Conservation (phyloP, 139 green algal genomes). For the Diplosphaera chodatii region DNA sequence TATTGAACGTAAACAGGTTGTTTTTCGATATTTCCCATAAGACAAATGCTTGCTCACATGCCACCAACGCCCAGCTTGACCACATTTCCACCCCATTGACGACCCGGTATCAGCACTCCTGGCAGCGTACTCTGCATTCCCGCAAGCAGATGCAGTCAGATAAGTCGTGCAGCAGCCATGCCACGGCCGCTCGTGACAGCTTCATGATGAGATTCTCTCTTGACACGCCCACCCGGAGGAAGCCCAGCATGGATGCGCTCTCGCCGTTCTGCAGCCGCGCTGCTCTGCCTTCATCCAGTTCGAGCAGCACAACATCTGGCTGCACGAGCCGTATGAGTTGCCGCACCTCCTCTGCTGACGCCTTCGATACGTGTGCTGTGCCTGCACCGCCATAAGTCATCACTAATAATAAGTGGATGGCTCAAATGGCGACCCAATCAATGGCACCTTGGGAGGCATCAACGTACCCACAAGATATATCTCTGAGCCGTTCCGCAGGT, state of each 20-base stretch:
- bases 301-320: constrained; percentile 41
- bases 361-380: constrained; percentile 42
- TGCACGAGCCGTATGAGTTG: constrained; percentile 37
- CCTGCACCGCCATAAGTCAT: constrained; percentile 30
- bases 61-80: background rate
- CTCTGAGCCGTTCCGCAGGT: constrained; percentile 42
- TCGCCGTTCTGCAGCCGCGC: constrained; percentile 10
- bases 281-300: constrained; percentile 34
- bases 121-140: background rate
- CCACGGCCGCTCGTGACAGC: too few relatives aligned
- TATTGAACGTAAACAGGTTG: too few relatives aligned
- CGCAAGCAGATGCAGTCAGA: background rate
- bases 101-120: background rate
- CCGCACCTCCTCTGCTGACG: constrained; percentile 35
- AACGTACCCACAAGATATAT: constrained; percentile 1
- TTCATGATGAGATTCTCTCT: too few relatives aligned
- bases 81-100: background rate
- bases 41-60: too few relatives aligned
- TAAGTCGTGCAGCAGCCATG: too few relatives aligned
- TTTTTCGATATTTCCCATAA: too few relatives aligned
- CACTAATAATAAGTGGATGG: too few relatives aligned
- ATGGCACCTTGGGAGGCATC: too few relatives aligned
- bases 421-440: too few relatives aligned
- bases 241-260: background rate
- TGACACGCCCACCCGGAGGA: too few relatives aligned